A percentile compares a stretch with the other conserved stretches of the same genome.
phyloP scores from a whole-genome alignment of 1,284 basidiomycete genomes.

The Rugiboletus extremiorientalis region DNA sequence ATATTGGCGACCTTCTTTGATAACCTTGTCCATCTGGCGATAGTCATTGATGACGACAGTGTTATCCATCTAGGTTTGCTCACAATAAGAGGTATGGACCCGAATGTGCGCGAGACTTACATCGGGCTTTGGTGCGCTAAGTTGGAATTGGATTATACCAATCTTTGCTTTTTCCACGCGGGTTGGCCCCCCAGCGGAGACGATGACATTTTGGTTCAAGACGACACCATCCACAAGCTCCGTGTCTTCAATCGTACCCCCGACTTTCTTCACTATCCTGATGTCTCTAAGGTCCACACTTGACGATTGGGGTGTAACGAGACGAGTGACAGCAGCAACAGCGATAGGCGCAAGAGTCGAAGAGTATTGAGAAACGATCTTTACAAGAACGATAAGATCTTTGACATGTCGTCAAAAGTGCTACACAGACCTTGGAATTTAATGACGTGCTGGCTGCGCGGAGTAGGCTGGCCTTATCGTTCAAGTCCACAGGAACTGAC shows the following conservation, averaged over 20 bases:
- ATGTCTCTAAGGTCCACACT: slow-evolving; percentile 98
- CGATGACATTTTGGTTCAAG: slow-evolving; percentile 93
- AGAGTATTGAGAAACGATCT: slow-evolving; percentile 99
- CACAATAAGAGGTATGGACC: neutral
- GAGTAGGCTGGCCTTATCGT: slow-evolving; percentile 84
- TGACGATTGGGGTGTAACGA: slow-evolving; percentile 83
- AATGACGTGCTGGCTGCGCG: slow-evolving; percentile 94
- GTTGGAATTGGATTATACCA: slow-evolving; percentile 97
- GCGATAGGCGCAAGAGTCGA: slow-evolving; percentile 97
- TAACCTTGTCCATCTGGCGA: slow-evolving; percentile 99
- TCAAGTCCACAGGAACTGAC: slow-evolving; percentile 90
- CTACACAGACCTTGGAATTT: slow-evolving; percentile 82
- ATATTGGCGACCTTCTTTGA: slow-evolving; percentile 99
- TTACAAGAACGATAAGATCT: slow-evolving; percentile 13
- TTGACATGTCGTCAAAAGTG: neutral
- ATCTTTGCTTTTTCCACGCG: slow-evolving; percentile 99
- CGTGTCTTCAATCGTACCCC: slow-evolving; percentile 99
- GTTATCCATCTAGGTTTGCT: slow-evolving; percentile 88
- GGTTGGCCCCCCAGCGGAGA: slow-evolving; percentile 89
- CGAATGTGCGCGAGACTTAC: slow-evolving; percentile 47
- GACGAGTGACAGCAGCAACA: slow-evolving; percentile 91
- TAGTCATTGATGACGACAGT: slow-evolving; percentile 99
- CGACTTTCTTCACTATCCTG: slow-evolving; percentile 97
- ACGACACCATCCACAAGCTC: slow-evolving; percentile 97
- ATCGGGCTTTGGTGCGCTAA: slow-evolving; percentile 97